Conservation (phyloP, 2,329 filamentous ascomycete species). For the Xylariales sp. region DNA sequence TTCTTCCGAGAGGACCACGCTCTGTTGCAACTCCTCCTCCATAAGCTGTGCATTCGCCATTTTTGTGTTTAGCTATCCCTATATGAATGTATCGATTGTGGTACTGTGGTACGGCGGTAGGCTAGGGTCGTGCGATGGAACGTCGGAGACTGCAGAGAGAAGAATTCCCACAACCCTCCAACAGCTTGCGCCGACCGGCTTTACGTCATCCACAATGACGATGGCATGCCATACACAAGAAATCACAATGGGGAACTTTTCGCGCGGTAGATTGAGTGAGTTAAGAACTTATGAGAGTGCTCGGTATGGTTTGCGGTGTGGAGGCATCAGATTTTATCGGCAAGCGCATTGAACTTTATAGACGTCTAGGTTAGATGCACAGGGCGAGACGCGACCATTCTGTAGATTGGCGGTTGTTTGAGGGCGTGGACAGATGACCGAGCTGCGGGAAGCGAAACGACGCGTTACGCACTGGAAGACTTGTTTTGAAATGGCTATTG, state of each 20-base stretch:
- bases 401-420: not conserved
- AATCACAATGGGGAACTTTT: constrained; percentile 4
- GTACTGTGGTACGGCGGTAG: not conserved
- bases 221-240: constrained; percentile 24
- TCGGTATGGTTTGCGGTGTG: constrained; percentile 14
- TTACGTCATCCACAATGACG: constrained; percentile 42
- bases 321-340: constrained; percentile 27
- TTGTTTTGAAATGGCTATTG: constrained; percentile 17
- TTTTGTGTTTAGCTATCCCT: constrained; percentile 5
- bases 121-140: constrained; percentile 11
- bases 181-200: constrained; percentile 37
- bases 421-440: not conserved
- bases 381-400: constrained; percentile 33
- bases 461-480: constrained; percentile 37
- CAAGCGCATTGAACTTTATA: constrained; percentile 27
- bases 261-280: not conserved
- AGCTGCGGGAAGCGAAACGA: constrained; percentile 25
- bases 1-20: constrained; percentile 63
- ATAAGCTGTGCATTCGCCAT: constrained; percentile 66
- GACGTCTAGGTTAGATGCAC: constrained; percentile 4
- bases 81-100: not conserved
- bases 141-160: constrained; percentile 11
- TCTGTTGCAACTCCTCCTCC: constrained; percentile 69
- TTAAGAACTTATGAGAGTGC: constrained; percentile 18
- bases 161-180: constrained; percentile 37